Evolutionary conservation across 192 early-diverging fungal species (phyloP), one percentile per base, ranked within the genome.

Genomic region (Linnemannia schmuckeri): DNA sequence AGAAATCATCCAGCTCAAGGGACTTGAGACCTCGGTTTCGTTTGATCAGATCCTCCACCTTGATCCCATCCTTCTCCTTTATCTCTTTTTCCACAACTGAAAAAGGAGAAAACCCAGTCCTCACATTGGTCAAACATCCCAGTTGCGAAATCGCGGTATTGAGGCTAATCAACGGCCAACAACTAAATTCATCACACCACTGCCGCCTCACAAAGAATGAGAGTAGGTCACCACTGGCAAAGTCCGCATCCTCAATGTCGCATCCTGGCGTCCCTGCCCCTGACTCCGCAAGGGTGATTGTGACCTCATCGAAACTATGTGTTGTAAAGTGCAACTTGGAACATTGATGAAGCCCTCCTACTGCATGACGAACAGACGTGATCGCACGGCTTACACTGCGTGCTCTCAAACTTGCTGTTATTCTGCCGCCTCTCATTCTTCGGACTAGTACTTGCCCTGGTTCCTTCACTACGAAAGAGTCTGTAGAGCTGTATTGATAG

Each of bases 31-130:
- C 24, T 18, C 72, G 46, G 38, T 85, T 85, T 27, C 61, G 68
- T 57, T 76, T 70, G 35, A 85, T 52, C 57, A 85, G 30, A 12
- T 79, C 52, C 15, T 78, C 52, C 20, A 85, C 35, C 42, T 55
- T 76, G 49, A 22, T 61, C 13, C 72, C 72, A 76, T 85, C 83
- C 35, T 63, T 27, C 13, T 69, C 41, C n/a, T n/a, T n/a, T n/a
- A n/a, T n/a, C n/a, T n/a, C n/a, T n/a, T n/a, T n/a, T n/a, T n/a
- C n/a, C n/a, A n/a, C n/a, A n/a, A n/a, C n/a, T n/a, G n/a, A n/a
- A n/a, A n/a, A n/a, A 72, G 66, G 40, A 0, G 46, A 30, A 30
- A 76, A 37, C 15, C 70, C 69, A 0, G 74, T 13, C 0, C 13
- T 13, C 8, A 74, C 40, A 3, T 49, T 24, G 6, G 52, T 72